phyloP scores from a whole-genome alignment of 139 green algal genomes.

The Chlamydomonas schloesseri region DNA sequence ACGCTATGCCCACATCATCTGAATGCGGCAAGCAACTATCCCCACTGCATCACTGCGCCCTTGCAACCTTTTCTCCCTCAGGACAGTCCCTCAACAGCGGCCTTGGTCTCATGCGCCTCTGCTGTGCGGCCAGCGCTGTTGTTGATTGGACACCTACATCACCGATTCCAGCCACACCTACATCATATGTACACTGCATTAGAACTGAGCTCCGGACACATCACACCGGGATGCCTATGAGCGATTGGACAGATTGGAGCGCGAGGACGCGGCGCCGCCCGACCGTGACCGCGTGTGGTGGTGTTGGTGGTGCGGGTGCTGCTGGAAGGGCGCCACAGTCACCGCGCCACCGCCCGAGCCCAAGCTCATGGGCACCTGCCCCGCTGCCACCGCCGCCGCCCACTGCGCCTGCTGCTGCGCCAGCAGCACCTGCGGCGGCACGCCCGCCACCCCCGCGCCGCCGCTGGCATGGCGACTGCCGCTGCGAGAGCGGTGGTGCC shows the following conservation, averaged over 20 bases:
- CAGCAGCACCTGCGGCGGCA: not conserved
- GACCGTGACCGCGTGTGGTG: not conserved
- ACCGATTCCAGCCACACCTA: no score
- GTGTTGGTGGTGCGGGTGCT: not conserved
- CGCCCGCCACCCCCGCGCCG: not conserved
- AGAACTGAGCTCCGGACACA: no score
- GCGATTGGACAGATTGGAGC: not conserved
- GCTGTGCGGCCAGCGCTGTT: no score
- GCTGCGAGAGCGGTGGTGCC: conserved; percentile 25
- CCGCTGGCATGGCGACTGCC: conserved; percentile 35
- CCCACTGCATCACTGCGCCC: no score
- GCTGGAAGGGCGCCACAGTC: not conserved
- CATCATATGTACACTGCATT: no score
- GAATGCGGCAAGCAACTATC: no score
- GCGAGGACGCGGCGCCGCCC: not conserved
- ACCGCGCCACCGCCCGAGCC: not conserved
- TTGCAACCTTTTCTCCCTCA: no score
- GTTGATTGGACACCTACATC: no score
- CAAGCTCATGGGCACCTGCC: not conserved
- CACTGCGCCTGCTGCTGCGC: not conserved
- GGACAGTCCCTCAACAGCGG: no score
- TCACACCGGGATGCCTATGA: not conserved
- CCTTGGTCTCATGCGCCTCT: no score
- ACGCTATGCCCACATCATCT: no score
- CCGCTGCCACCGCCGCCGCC: not conserved